Conservation (phyloP, 78 protist species). For the Dictyostelium citrinum region DNA sequence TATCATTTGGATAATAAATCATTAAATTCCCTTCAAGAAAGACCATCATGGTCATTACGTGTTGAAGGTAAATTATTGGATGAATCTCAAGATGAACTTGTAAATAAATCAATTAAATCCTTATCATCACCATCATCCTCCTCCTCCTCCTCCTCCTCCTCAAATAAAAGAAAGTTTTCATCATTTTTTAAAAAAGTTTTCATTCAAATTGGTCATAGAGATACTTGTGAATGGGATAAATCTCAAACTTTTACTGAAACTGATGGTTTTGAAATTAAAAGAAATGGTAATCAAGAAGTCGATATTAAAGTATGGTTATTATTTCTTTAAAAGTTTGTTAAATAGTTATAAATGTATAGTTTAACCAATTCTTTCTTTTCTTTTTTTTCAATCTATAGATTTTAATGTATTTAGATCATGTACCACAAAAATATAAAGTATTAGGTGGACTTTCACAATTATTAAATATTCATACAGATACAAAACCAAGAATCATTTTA, state of each 20-base stretch:
- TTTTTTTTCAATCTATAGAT: neutral
- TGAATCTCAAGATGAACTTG: neutral
- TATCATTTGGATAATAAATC: slow-evolving; percentile 70
- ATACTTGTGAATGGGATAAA: slow-evolving; percentile 76
- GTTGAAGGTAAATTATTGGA: slow-evolving; percentile 53
- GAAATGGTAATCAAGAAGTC: slow-evolving; percentile 73
- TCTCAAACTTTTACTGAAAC: slow-evolving; percentile 53
- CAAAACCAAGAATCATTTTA: slow-evolving; percentile 67
- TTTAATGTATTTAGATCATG: slow-evolving; percentile 68
- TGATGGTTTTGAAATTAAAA: slow-evolving; percentile 74
- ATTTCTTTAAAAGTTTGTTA: no score
- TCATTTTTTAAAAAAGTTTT: slow-evolving; percentile 68
- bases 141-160: neutral
- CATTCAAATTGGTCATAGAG: slow-evolving; percentile 73
- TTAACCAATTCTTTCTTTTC: no score
- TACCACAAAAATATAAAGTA: slow-evolving; percentile 67
- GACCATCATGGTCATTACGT: slow-evolving; percentile 70
- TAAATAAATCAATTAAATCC: neutral
- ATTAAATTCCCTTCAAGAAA: slow-evolving; percentile 7
- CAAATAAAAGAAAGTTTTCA: slow-evolving; percentile 23
- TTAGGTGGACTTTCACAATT: slow-evolving; percentile 42
- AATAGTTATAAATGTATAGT: no score
- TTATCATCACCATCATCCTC: neutral
- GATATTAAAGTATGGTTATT: slow-evolving; percentile 72
- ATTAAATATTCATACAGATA: slow-evolving; percentile 62